phyloP scores from a whole-genome alignment of 805 yeast genomes.

The Metschnikowia henanensis region DNA sequence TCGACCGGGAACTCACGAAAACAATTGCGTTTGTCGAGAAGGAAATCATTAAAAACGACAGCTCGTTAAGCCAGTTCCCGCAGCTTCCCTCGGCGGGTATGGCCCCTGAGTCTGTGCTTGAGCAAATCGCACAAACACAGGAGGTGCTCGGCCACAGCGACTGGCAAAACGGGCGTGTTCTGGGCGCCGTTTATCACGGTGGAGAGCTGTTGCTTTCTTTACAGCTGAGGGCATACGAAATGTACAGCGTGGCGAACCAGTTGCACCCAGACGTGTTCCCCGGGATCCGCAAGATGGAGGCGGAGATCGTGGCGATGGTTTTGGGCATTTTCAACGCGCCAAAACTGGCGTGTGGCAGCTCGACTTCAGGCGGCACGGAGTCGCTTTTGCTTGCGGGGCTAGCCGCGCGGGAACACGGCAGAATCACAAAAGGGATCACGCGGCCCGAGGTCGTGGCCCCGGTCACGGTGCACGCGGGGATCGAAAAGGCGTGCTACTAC shows the following conservation, averaged over 20 bases:
- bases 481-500: constrained; percentile 89
- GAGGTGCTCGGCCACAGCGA: constrained; percentile 60
- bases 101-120: constrained; percentile 43
- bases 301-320: constrained; percentile 93
- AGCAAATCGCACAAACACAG: constrained; percentile 49
- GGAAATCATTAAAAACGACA: constrained; percentile 56
- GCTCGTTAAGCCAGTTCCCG: constrained; percentile 42
- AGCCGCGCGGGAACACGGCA: constrained; percentile 82
- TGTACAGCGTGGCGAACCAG: constrained; percentile 87
- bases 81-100: constrained; percentile 64
- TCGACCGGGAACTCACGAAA: constrained; percentile 57
- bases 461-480: constrained; percentile 88
- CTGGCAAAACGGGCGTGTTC: constrained; percentile 84
- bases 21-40: constrained; percentile 52
- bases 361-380: constrained; percentile 96
- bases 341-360: constrained; percentile 56
- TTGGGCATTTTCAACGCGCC: constrained; percentile 82
- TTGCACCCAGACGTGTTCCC: constrained; percentile 97
- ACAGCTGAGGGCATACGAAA: constrained; percentile 75
- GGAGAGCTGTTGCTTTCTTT: constrained; percentile 73
- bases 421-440: constrained; percentile 51
- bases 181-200: constrained; percentile 97
- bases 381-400: constrained; percentile 83
- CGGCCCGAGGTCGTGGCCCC: constrained; percentile 91
- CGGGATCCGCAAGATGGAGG: constrained; percentile 93